Base-by-base conservation (phyloP, 2,329 filamentous ascomycete genomes). In the Colletotrichum sp. region DNA sequence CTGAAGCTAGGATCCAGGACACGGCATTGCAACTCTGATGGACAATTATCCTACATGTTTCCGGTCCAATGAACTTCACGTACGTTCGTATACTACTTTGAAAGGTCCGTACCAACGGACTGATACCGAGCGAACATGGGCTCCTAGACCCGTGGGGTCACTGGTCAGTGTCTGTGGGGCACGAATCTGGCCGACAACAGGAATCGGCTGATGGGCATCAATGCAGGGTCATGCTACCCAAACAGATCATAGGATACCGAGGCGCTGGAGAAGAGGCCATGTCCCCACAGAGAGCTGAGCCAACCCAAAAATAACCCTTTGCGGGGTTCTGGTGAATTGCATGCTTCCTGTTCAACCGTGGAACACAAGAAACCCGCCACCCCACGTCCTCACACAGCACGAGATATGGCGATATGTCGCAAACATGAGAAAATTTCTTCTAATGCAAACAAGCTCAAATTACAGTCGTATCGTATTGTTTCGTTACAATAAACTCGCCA, bases 381-480 rank as follows among this genome's bases (percentile, higher is more conserved):
- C 0, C 18, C 0, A 10, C 38, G 1, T n/a, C 18, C 9, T 48
- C 9, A 48, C 18, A 2, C 5, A 48, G 38, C 38, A n/a, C 38
- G 38, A 48, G 36, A 43, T n/a, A 18, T 1, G 8, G 36, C 2
- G 8, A 10, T 9, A 18, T 9, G 36, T 18, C 8, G 8, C 38
- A 6, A n/a, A 43, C 3, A 43, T 10, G 9, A n/a, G 38, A 2
- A 6, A 0, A 48, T n/a, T 10, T 48, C 18, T n/a, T 0, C 1
- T 0, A 6, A 6, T n/a, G 5, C 18, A 48, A n/a, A 48, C 38
- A 48, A n/a, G 9, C 38, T n/a, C 38, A 43, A 43, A 43, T 9
- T 6, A n/a, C 16, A 43, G 36, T 18, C 36, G 16, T 18, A n/a
- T 43, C 4, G 8, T 43, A 18, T 18, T 0, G 8, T 43, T 43